phyloP scores from a whole-genome alignment of 306 rosid species.

The Vigna hirtella region DNA sequence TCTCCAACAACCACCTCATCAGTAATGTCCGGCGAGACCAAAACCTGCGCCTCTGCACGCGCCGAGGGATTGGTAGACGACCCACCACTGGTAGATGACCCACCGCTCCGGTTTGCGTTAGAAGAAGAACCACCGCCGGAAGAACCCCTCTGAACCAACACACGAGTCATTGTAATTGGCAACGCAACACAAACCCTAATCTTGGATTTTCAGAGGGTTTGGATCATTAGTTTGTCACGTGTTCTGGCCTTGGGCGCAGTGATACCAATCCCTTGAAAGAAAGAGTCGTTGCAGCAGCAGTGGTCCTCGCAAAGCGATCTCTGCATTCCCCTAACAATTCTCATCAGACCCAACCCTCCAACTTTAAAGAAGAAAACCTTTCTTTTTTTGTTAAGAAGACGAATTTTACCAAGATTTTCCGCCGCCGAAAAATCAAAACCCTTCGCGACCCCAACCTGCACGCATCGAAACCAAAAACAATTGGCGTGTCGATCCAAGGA shows the following conservation, averaged over 20 bases:
- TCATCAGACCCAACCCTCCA: constrained; percentile 92
- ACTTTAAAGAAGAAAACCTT: constrained; percentile 85
- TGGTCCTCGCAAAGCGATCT: constrained; percentile 78
- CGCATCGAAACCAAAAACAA: not conserved
- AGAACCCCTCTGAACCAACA: constrained; percentile 81
- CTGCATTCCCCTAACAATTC: constrained; percentile 99
- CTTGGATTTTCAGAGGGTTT: not conserved
- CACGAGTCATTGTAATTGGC: constrained; percentile 69
- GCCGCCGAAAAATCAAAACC: constrained; percentile 26
- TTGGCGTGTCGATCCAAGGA: not conserved
- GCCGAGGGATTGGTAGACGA: constrained; percentile 68
- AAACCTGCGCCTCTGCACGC: constrained; percentile 60
- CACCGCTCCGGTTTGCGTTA: not conserved
- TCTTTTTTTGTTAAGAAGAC: constrained; percentile 49
- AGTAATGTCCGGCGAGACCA: constrained; percentile 53
- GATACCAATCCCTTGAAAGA: constrained; percentile 87
- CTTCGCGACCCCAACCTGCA: constrained; percentile 61
- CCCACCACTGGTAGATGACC: constrained; percentile 62
- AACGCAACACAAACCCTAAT: not conserved
- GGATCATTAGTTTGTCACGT: constrained; percentile 67
- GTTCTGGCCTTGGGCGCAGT: constrained; percentile 90
- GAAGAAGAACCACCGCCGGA: constrained; percentile 46
- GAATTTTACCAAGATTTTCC: constrained; percentile 57
- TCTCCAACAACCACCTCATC: constrained; percentile 58
- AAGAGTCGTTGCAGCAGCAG: constrained; percentile 52